Base-by-base conservation (phyloP, 1,284 basidiomycete species). In the Entoloma clypeatum region DNA sequence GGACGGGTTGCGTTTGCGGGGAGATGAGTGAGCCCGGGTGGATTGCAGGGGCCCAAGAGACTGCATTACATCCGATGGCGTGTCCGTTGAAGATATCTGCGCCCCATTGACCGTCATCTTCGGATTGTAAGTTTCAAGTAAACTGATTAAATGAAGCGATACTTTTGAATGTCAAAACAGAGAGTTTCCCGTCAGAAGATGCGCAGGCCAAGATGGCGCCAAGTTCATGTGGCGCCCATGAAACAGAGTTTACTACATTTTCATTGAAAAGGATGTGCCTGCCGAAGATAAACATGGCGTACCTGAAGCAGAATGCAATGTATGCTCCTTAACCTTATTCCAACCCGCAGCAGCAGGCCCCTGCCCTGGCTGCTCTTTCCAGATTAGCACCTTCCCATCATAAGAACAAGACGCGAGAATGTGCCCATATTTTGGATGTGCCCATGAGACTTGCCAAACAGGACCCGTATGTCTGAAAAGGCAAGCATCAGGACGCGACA, bases 401-500 rank as follows among this genome's bases (percentile, higher is more conserved):
- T 98, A 99, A 4, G 94, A 97, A 62, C 92, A 96, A 24, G 92
- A 95, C 13, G 95, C 95, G 36, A 99, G 81, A 58, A 99, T 96
- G 50, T 90, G 85, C 1, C 95, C 95, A 54, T 92, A 94, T 62
- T 92, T 94, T 5, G 96, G 95, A 58, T 99, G 94, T 5, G 91
- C 95, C 96, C 95, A 99, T n/a, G 93, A 81, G 35, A 99, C 85
- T 62, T 96, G 93, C 94, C 95, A 98, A 25, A 99, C 92, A 3
- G 95, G 95, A 11, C 94, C 93, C 9, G 92, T 92, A 65, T 98
- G 96, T 37, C 92, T 88, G 48, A 13, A 14, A 39, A 36, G 31
- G 7, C 14, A 16, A 43, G 21, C 11, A 30, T 33, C 17, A 39
- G 29, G 11, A n/a, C 14, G 25, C 11, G 37, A 21, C 22, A 28